These are phyloP conservation scores for Verbascum thapsus DNA, from an alignment of 257 asterid genomes.

Conservation along the genomic window DNA sequence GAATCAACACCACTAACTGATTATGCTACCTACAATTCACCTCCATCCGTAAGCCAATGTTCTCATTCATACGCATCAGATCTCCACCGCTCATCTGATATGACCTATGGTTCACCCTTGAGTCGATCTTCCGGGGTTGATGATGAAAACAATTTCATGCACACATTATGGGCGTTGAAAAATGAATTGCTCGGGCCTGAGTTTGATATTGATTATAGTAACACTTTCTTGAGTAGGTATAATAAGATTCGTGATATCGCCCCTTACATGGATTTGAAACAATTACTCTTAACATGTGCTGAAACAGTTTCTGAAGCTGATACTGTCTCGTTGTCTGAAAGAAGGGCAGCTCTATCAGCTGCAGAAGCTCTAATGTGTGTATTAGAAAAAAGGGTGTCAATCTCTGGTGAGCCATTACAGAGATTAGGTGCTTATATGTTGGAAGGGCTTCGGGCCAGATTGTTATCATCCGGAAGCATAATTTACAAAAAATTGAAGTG, in stretches of 20 bases:
- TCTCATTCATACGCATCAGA: conserved; percentile 75
- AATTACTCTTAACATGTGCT: conserved; percentile 70
- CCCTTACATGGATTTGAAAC: conserved; percentile 67
- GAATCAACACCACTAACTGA: conserved; percentile 75
- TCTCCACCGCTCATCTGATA: conserved; percentile 55
- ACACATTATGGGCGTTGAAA: conserved; percentile 61
- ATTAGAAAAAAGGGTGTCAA: conserved; percentile 72
- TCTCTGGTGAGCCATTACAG: conserved; percentile 88
- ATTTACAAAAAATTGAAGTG: conserved; percentile 88
- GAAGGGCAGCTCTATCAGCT: conserved; percentile 46
- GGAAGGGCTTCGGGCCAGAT: conserved; percentile 89
- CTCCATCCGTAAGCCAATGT: conserved; percentile 65
- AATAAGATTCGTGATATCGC: conserved; percentile 70
- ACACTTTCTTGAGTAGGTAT: conserved; percentile 51
- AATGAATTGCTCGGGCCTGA: conserved; percentile 71
- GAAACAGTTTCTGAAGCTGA: conserved; percentile 70
- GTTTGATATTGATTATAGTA: conserved; percentile 72
- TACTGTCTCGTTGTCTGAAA: conserved; percentile 35
- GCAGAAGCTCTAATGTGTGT: conserved; percentile 70
- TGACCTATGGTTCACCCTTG: conserved; percentile 71
- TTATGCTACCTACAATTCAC: conserved; percentile 48
- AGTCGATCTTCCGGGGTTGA: conserved; percentile 83
- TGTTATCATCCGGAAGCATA: conserved; percentile 81
- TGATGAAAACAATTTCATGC: conserved; percentile 66
- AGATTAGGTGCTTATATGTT: conserved; percentile 86